Percentiles rank a stretch among this genome's conserved stretches.
These are phyloP conservation scores for Candida taoyuanica DNA, from an alignment of 805 yeast species.

Conservation along the genomic window DNA sequence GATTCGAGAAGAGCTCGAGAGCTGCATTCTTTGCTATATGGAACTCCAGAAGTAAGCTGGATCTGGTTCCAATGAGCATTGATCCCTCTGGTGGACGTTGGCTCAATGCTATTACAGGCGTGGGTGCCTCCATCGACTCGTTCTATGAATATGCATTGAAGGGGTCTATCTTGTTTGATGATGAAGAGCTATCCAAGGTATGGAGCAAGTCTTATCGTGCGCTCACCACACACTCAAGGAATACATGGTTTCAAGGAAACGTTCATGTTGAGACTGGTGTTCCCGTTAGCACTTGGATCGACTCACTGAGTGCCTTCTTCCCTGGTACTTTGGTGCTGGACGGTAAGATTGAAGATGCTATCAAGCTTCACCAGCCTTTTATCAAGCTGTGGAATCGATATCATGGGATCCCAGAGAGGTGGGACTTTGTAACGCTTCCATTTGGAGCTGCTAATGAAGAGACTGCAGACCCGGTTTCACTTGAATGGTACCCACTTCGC, in stretches of 20 bases:
- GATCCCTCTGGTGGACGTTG: constrained; percentile 54
- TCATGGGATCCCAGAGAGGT: constrained; percentile 85
- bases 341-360: constrained; percentile 69
- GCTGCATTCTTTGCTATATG: constrained; percentile 66
- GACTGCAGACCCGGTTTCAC: constrained; percentile 38
- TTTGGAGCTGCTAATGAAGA: constrained; percentile 2
- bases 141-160: constrained; percentile 86
- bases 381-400: constrained; percentile 76
- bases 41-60: constrained; percentile 55
- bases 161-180: constrained; percentile 67
- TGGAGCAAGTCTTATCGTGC: constrained; percentile 62
- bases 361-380: constrained; percentile 53
- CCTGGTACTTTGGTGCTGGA: constrained; percentile 78
- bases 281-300: constrained; percentile 65
- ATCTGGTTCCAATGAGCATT: constrained; percentile 74
- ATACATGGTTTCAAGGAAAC: constrained; percentile 51
- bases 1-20: constrained; percentile 59
- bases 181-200: constrained; percentile 43
- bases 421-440: constrained; percentile 43
- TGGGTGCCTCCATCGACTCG: constrained; percentile 90
- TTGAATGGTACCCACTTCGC: constrained; percentile 90
- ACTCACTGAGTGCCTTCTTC: constrained; percentile 82
- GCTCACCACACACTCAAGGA: constrained; percentile 46
- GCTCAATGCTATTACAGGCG: constrained; percentile 62
- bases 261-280: constrained; percentile 51